These are phyloP conservation scores for Letharia lupina DNA, from an alignment of 495 filamentous ascomycete genomes.

Conservation along the genomic window DNA sequence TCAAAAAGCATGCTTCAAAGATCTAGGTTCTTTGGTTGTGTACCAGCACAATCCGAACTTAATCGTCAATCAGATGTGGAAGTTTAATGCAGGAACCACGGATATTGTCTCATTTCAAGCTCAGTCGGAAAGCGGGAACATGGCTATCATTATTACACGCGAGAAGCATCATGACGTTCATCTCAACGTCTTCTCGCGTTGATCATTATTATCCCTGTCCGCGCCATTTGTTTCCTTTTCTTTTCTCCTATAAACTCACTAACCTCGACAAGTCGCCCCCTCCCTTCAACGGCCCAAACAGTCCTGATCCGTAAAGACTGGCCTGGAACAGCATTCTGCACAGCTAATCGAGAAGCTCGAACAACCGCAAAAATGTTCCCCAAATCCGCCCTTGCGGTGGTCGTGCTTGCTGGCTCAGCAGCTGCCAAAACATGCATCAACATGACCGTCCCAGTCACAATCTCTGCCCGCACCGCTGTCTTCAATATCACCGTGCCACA, in stretches of 20 bases:
- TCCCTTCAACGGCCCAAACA: background rate
- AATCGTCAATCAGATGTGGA: too few species aligned
- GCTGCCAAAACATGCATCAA: conserved; percentile 34
- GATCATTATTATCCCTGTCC: background rate
- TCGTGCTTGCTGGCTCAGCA: conserved; percentile 15
- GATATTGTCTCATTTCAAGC: too few species aligned
- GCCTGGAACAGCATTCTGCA: background rate
- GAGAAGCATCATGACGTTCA: background rate
- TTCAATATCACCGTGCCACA: conserved; percentile 31
- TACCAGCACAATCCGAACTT: too few species aligned
- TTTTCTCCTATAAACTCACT: background rate
- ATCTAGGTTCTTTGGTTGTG: too few species aligned
- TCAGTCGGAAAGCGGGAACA: too few species aligned
- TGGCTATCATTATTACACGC: too few species aligned
- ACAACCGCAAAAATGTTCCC: background rate
- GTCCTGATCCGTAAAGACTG: background rate
- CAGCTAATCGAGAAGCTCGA: background rate
- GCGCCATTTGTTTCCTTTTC: background rate
- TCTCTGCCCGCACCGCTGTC: conserved; percentile 32
- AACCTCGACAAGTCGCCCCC: background rate
- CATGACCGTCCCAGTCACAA: conserved; percentile 31
- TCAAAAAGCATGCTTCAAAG: too few species aligned
- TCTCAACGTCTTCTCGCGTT: background rate
- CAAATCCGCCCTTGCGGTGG: conserved; percentile 9
- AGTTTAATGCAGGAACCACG: too few species aligned